Evolutionary conservation across 768 basidiomycete genomes (phyloP), one percentile per base, ranked within the genome.

Genomic region (Psilocybe subaeruginosa): DNA sequence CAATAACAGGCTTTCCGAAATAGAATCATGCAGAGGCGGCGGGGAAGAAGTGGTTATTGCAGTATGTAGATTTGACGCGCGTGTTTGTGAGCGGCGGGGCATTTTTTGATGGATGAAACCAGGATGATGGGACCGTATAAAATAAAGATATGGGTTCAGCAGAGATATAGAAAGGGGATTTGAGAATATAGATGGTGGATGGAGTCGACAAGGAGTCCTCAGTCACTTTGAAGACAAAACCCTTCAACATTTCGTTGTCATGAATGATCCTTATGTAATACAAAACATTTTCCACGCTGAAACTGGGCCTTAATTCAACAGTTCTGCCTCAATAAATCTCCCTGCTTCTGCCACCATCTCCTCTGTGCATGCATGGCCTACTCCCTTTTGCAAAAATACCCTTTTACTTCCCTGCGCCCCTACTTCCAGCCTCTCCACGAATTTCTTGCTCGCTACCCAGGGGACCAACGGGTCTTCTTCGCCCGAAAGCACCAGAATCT

Each of bases 401-500:
- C 82, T 78, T 71, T 89, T 90, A 50, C 78, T 72, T 3, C 90
- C 91, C 0, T 72, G 60, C 8, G 60, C 48, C 0, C 88, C 88
- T 0, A 86, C 83, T 37, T 82, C 76, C 33, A 92, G 70, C 0
- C 65, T 70, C 3, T 85, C 79, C 0, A 91, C 83, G 72, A 91
- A 90, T 16, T 73, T 71, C 63, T 80, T 51, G 58, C 85, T 85
- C 16, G 82, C 78, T n/a, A 67, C 66, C 82, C 85, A 87, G 9
- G 91, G 91, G 16, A 94, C 92, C 14, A 90, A 67, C 46, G 68
- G 73, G 72, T 95, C 93, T 19, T 74, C 78, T 58, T 66, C 82
- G 0, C 92, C 93, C 0, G 87, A 86, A 3, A 95, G 72, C 2
- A 90, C 86, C 4, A 95, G 79, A 12, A 95, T 80, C 67, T 85